Conservation (phyloP, 352 stramenopile species). For the Phytophthora fragariae region DNA sequence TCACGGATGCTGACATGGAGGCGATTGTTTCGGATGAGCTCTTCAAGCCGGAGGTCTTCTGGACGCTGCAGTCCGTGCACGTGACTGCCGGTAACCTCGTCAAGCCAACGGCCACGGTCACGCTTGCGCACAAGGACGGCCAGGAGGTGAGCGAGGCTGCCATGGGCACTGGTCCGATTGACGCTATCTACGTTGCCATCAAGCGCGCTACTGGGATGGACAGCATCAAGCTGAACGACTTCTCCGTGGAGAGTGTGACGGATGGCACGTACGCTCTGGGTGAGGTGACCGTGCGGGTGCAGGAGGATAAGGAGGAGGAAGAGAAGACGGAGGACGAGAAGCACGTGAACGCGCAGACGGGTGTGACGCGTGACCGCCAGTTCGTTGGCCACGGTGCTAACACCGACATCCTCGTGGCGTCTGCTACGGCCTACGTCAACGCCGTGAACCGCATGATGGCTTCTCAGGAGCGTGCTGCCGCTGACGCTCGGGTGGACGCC, state of each 20-base stretch:
- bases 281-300: conserved; percentile 88
- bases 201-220: conserved; percentile 83
- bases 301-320: conserved; percentile 64
- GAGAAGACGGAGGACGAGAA: conserved; percentile 62
- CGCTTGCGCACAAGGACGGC: conserved; percentile 89
- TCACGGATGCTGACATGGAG: conserved; percentile 93
- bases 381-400: conserved; percentile 92
- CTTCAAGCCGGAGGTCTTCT: conserved; percentile 91
- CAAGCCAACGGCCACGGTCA: conserved; percentile 92
- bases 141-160: conserved; percentile 90
- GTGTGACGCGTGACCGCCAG: conserved; percentile 77
- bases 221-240: conserved; percentile 89
- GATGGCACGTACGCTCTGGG: conserved; percentile 87
- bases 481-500: conserved; percentile 47
- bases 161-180: conserved; percentile 88
- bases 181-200: conserved; percentile 90
- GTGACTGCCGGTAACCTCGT: conserved; percentile 91
- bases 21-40: conserved; percentile 91
- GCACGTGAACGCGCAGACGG: conserved; percentile 90
- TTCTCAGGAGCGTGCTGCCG: conserved; percentile 56
- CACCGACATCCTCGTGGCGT: conserved; percentile 91
- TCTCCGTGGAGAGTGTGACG: conserved; percentile 89
- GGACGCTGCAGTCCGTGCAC: conserved; percentile 90
- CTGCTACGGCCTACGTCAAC: conserved; percentile 89
- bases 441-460: conserved; percentile 88